Conservation (phyloP, 2,329 filamentous ascomycete genomes). For the Knoxdaviesia capensis region DNA sequence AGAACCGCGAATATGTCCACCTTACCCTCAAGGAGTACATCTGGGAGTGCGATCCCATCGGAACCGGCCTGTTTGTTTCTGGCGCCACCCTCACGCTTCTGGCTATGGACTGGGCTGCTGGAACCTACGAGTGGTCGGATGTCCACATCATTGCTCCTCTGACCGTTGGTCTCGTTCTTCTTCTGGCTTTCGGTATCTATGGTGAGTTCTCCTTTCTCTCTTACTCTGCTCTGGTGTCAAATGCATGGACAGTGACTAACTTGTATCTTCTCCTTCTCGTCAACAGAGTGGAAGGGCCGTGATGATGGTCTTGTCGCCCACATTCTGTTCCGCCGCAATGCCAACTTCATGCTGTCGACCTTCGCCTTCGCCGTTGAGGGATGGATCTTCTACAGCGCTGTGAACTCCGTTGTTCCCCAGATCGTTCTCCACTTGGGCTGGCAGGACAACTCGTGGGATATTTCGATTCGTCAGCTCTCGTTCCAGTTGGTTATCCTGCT, state of each 20-base stretch:
- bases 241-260: background rate
- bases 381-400: constrained; percentile 35
- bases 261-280: too few species aligned
- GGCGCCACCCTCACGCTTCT: constrained; percentile 22
- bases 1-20: constrained; percentile 15
- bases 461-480: constrained; percentile 25
- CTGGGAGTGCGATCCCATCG: constrained; percentile 27
- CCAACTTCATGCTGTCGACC: constrained; percentile 31
- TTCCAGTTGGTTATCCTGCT: constrained; percentile 21
- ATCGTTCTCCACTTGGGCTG: constrained; percentile 28
- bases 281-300: constrained; percentile 31
- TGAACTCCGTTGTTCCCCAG: constrained; percentile 28
- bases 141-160: constrained; percentile 19
- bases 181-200: constrained; percentile 18
- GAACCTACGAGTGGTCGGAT: constrained; percentile 18
- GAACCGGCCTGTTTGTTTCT: constrained; percentile 21
- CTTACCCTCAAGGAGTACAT: constrained; percentile 18
- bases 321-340: constrained; percentile 30
- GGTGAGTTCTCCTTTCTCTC: constrained; percentile 11
- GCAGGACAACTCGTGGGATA: constrained; percentile 22
- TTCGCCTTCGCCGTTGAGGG: constrained; percentile 37
- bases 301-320: constrained; percentile 32
- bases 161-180: constrained; percentile 18
- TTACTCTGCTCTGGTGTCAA: background rate
- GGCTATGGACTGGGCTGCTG: constrained; percentile 24